A percentile compares a stretch with the other conserved stretches of the same genome.
Evolutionary conservation across 176 grass and related monocot species (phyloP).

Genomic region (Carex pumila): DNA sequence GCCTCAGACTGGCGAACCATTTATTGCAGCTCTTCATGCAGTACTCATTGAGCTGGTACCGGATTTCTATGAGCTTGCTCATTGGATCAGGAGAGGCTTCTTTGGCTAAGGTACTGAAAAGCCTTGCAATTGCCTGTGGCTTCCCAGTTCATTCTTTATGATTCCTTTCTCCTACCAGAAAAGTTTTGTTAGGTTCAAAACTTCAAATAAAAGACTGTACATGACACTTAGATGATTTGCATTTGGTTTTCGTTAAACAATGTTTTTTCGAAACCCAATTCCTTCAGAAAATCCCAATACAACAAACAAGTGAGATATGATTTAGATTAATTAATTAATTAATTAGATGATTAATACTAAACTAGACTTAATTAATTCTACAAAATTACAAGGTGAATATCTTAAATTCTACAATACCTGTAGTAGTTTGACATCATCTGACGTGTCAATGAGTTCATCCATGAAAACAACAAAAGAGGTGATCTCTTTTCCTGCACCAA

Average conservation of each 20-base stretch:
- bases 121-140: conserved; percentile 37
- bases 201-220: too few species aligned
- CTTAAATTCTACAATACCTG: conserved; percentile 5
- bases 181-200: background rate
- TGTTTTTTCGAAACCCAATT: too few species aligned
- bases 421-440: conserved; percentile 30
- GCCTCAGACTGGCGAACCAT: conserved; percentile 41
- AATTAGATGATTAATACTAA: background rate
- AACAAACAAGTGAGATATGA: background rate
- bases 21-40: conserved; percentile 34
- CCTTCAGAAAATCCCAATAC: too few species aligned
- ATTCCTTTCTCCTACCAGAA: conserved; percentile 19
- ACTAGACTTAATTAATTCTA: background rate
- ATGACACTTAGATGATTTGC: too few species aligned
- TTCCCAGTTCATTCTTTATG: conserved; percentile 23
- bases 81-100: conserved; percentile 31
- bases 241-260: too few species aligned
- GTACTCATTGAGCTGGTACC: conserved; percentile 31
- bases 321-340: background rate
- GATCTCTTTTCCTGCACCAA: conserved; percentile 17
- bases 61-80: conserved; percentile 23
- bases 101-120: conserved; percentile 34
- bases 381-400: background rate
- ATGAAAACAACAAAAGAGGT: conserved; percentile 39
- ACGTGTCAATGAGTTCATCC: conserved; percentile 28